Evolutionary conservation across 208 protist species (phyloP), one percentile per base, ranked within the genome.

Genomic region (Acanthamoeba castellanii): DNA sequence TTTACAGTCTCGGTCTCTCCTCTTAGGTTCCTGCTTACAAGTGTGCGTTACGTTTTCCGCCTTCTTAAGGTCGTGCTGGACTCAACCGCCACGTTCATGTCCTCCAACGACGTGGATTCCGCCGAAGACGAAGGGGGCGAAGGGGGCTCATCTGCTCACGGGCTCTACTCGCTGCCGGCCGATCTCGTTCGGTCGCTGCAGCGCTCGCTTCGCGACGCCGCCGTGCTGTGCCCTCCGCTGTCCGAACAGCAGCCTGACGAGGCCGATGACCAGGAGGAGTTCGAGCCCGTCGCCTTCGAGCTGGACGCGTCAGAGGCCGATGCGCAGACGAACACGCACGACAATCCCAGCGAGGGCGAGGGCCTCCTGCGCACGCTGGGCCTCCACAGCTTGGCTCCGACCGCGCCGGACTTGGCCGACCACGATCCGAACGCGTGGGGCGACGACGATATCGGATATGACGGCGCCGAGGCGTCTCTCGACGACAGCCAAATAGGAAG

Each of bases 351-450:
- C 18, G 30, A 8, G 8, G 45, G 13, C 76, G 76, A 25, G 47
- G 76, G 76, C 16, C 34, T 85, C 22, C 76, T 85, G 76, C 42
- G 45, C 45, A 85, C 76, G 9, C 76, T 85, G 25, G 76, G 76
- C 30, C 76, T 85, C 0, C 76, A 85, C 9, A 85, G 47, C 34
- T 85, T 45, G 34, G 7, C 25, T 27, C 16, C 76, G 27, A 9
- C 14, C 42, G 76, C 11, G 76, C 32, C 57, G 45, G 25, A 22
- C 30, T 32, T 91, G 47, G 84, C 34, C 68, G 68, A 76, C 34
- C 14, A 16, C 14, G 68, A 76, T 42, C 27, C 11, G 14, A n/a
- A 76, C 68, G 30, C 32, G 11, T 16, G 68, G 30, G 68, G 34
- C 68, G n/a, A 42, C 30, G 34, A 22, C 30, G 32, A 76, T 76